Conservation (phyloP, 345 rosid genomes). For the Eucalyptus microcorys region DNA sequence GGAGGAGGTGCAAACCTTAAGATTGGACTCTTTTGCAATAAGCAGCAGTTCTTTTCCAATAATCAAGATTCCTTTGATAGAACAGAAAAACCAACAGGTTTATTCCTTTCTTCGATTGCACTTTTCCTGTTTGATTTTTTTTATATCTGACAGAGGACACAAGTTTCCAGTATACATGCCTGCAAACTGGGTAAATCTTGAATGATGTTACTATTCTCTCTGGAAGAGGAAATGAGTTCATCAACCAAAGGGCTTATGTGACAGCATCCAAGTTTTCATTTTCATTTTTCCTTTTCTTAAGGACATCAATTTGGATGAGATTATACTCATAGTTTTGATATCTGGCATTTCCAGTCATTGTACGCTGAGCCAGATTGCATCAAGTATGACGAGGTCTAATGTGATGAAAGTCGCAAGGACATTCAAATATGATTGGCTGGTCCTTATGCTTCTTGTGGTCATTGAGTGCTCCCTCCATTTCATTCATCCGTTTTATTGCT, state of each 20-base stretch:
- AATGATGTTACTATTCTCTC: background rate
- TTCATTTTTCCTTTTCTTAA: background rate
- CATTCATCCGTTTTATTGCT: constrained; percentile 76
- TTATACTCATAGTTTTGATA: background rate
- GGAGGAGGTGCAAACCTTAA: background rate
- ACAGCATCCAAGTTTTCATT: background rate
- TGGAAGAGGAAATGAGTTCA: background rate
- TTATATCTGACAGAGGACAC: background rate
- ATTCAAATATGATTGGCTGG: constrained; percentile 72
- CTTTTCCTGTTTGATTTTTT: background rate
- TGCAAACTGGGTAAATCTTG: background rate
- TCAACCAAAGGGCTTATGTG: background rate
- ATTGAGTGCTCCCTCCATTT: constrained; percentile 22
- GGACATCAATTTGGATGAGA: background rate
- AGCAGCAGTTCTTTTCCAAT: background rate
- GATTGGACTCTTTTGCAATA: background rate
- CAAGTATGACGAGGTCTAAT: constrained; percentile 46
- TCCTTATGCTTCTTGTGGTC: constrained; percentile 45
- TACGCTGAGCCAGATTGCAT: background rate
- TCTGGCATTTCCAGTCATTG: background rate
- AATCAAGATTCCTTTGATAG: background rate
- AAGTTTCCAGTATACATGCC: background rate
- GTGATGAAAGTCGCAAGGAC: constrained; percentile 43
- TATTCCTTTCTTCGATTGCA: background rate
- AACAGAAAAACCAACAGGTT: background rate